Base-by-base conservation (phyloP, 2,329 filamentous ascomycete species). In the Cercospora brassicicola region DNA sequence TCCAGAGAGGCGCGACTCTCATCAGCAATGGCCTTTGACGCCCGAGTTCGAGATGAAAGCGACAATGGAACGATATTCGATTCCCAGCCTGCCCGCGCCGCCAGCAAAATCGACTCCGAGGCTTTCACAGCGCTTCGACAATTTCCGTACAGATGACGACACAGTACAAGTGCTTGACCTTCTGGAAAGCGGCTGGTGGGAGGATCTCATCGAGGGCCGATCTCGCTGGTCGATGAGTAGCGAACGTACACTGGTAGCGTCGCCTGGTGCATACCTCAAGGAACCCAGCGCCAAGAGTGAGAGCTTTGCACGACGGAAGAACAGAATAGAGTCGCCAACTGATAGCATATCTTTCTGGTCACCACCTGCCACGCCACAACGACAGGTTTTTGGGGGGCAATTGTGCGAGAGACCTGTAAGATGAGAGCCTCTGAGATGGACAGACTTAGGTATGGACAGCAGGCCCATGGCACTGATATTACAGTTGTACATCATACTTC, bases 291-390 rank as follows among this genome's bases (percentile, higher is more conserved):
- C 36, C 20, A 51, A 53, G 42, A 20, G 28, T n/a, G n/a, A 36
- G 13, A 55, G 8, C 20, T 59, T 59, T 13, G n/a, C 23, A 20
- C 33, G 18, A 13, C 33, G 36, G 8, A 30, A 9, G 20, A 64
- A 33, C 15, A n/a, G 53, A 33, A 6, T 36, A 28, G 62, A 64
- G 28, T 64, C 62, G 7, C 62, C 62, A 11, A 64, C 62, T 11
- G 62, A 64, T 45, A 63, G 61, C 33, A 11, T 63, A 13, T n/a
- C 45, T 7, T 63, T 63, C 30, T 39, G 61, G 61, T 63, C 61
- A 13, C 61, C 61, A 15, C 45, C 61, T 53, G 45, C 45, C 13
- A 63, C 61, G 42, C 61, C 45, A 15, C 20, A 26, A n/a, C 6
- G 56, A 1, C 30, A 59, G 2, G 26, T 6, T 3, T 30, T 55